These are phyloP conservation scores for Iberis pinnata DNA, from an alignment of 345 rosid genomes.

Conservation along the genomic window DNA sequence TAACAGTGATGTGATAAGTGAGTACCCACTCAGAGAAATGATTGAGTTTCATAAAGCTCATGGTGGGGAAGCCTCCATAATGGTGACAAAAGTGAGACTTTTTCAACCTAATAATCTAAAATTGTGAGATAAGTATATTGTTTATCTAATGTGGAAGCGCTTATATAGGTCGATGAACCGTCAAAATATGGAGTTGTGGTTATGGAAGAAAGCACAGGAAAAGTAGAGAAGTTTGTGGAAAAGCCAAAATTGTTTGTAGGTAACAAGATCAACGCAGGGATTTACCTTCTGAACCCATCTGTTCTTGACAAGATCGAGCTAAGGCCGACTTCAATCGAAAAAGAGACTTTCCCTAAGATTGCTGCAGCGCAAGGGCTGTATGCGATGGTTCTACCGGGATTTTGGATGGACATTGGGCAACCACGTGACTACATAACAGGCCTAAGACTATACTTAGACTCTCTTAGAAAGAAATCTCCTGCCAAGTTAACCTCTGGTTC, in stretches of 20 bases:
- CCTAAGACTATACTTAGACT: conserved; percentile 90
- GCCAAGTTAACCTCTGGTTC: conserved; percentile 53
- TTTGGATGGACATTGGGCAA: conserved; percentile 99
- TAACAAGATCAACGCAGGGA: conserved; percentile 97
- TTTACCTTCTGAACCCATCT: conserved; percentile 79
- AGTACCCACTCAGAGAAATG: conserved; percentile 81
- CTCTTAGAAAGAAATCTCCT: conserved; percentile 65
- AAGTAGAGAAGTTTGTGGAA: conserved; percentile 84
- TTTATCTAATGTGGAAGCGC: not conserved
- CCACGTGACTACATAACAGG: conserved; percentile 95
- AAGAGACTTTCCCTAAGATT: conserved; percentile 92
- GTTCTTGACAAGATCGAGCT: conserved; percentile 86
- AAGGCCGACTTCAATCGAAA: conserved; percentile 92
- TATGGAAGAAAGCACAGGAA: conserved; percentile 78
- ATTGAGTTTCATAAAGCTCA: conserved; percentile 80
- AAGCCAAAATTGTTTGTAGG: conserved; percentile 90
- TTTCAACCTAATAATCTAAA: not conserved
- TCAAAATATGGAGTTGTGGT: conserved; percentile 98
- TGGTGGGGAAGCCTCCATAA: conserved; percentile 97
- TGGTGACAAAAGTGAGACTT: conserved; percentile 89
- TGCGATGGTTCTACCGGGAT: conserved; percentile 95
- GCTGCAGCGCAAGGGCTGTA: conserved; percentile 69
- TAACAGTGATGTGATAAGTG: conserved; percentile 98
- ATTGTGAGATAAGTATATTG: not conserved
- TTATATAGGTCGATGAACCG: conserved; percentile 82